Conservation (phyloP, 805 yeast genomes). For the Myxozyma melibiosi region DNA sequence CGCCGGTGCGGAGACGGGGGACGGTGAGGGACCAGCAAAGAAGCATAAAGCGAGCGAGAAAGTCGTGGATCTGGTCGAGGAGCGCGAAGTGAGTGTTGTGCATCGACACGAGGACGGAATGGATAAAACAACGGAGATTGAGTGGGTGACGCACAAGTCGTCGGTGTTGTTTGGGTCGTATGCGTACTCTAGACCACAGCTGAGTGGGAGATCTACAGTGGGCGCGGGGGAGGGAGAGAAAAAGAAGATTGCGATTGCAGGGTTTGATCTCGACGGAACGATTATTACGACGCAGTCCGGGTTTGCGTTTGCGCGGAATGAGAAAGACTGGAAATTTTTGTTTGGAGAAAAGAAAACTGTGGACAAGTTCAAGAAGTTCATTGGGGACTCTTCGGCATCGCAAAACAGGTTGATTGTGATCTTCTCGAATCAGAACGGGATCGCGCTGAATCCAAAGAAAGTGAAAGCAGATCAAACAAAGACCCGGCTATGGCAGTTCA, state of each 20-base stretch:
- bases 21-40: no score
- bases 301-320: conserved; percentile 55
- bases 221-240: neutral
- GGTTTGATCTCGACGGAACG: conserved; percentile 87
- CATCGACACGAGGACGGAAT: neutral
- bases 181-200: neutral
- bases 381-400: conserved; percentile 4
- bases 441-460: conserved; percentile 47
- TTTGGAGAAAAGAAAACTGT: conserved; percentile 13
- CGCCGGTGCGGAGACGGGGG: no score
- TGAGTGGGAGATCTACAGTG: neutral
- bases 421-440: conserved; percentile 85
- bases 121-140: neutral
- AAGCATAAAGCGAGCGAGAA: neutral
- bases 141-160: conserved; percentile 14
- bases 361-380: conserved; percentile 1
- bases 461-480: conserved; percentile 38
- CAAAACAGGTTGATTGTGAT: conserved; percentile 55
- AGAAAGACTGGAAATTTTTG: conserved; percentile 69
- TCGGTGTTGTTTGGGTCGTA: conserved; percentile 20
- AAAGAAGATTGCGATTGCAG: conserved; percentile 52
- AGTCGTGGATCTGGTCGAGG: neutral
- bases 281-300: conserved; percentile 69
- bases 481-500: conserved; percentile 56
- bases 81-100: neutral